phyloP scores from a whole-genome alignment of 2,329 filamentous ascomycete genomes.

The Penicillium janthinellum region DNA sequence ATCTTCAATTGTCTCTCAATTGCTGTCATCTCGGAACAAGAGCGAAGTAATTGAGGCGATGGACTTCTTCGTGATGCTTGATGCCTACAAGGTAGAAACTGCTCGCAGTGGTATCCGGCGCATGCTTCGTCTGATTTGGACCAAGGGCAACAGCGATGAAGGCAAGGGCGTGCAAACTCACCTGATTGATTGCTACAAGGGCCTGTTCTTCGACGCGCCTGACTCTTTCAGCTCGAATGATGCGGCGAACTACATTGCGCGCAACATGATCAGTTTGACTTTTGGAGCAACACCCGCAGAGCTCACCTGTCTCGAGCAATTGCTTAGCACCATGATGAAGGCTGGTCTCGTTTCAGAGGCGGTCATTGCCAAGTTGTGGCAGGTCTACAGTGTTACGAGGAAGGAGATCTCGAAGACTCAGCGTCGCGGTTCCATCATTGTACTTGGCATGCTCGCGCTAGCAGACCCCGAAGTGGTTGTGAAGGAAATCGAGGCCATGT shows the following conservation, averaged over 20 bases:
- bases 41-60: constrained; percentile 98
- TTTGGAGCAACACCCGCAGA: constrained; percentile 95
- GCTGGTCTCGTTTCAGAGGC: constrained; percentile 80
- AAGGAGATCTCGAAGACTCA: constrained; percentile 91
- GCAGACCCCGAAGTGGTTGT: constrained; percentile 92
- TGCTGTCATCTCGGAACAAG: constrained; percentile 94
- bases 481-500: constrained; percentile 91
- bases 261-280: constrained; percentile 98
- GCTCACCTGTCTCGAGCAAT: constrained; percentile 89
- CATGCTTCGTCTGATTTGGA: constrained; percentile 98
- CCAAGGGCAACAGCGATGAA: constrained; percentile 98
- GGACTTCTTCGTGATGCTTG: constrained; percentile 94
- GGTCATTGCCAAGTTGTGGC: constrained; percentile 92
- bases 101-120: constrained; percentile 89
- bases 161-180: constrained; percentile 97
- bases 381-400: constrained; percentile 93
- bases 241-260: constrained; percentile 89
- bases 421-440: constrained; percentile 89
- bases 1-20: constrained; percentile 77
- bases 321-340: constrained; percentile 97
- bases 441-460: constrained; percentile 92
- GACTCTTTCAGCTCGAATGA: constrained; percentile 86
- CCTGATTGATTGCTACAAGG: constrained; percentile 93
- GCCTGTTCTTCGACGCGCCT: constrained; percentile 93
- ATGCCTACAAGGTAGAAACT: constrained; percentile 94